Conservation (phyloP, 129 eudicot species). For the Helichrysum umbraculigerum region DNA sequence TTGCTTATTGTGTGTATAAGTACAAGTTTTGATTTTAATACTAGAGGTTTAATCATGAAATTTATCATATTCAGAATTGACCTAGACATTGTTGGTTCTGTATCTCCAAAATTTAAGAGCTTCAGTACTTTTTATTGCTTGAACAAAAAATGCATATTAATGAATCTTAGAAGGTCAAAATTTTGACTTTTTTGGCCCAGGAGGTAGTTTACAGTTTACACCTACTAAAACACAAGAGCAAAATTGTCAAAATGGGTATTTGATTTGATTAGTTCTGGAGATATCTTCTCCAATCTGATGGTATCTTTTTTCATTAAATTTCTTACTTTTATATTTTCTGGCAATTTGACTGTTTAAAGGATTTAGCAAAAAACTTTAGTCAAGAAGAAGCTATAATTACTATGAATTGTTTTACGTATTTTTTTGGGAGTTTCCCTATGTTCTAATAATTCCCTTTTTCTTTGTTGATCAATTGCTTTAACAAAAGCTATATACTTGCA, state of each 20-base stretch:
- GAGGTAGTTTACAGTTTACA: neutral
- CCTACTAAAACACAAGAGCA: constrained; percentile 5
- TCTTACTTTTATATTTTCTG: neutral
- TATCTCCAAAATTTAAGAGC: neutral
- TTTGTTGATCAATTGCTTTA: constrained; percentile 36
- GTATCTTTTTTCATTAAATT: neutral
- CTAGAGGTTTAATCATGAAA: neutral
- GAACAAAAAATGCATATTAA: neutral
- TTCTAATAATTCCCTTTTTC: constrained; percentile 25
- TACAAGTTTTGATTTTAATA: neutral
- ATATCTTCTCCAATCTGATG: neutral
- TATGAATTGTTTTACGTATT: constrained; percentile 1
- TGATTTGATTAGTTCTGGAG: constrained; percentile 15
- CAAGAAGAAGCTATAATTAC: constrained; percentile 37
- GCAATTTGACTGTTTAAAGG: constrained; percentile 23
- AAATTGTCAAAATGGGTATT: constrained; percentile 2
- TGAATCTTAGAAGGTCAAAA: neutral
- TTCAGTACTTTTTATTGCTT: neutral
- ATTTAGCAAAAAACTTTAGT: constrained; percentile 33
- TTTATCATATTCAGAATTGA: neutral
- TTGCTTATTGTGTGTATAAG: too few species aligned
- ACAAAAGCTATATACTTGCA: constrained; percentile 22
- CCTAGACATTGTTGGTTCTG: neutral
- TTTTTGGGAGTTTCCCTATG: constrained; percentile 40
- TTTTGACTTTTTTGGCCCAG: constrained; percentile 8